Evolutionary conservation across 768 basidiomycete species (phyloP), one percentile per base, ranked within the genome.

Genomic region (Nevesoporus exiguus): DNA sequence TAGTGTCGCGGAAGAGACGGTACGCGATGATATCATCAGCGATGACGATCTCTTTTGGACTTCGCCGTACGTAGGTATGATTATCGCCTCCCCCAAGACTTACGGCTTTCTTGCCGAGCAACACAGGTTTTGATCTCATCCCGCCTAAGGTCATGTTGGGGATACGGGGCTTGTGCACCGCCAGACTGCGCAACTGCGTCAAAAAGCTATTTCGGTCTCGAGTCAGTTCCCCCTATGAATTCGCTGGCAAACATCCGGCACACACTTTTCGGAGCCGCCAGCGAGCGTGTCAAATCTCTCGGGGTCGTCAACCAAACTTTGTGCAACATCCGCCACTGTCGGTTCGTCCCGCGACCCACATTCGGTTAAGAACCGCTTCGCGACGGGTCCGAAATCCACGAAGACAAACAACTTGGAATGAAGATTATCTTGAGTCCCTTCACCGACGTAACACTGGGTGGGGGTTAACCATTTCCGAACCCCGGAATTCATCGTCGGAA

Each of bases 361-460:
- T 5, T 44, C 43, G 1, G 21, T 30, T 29, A 52, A 19, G 19
- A 52, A 52, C 15, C 29, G 19, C 13, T 52, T 52, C 3, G 51
- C 51, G 21, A 14, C 22, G 7, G 43, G 13, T 2, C 51, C 51
- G 7, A 52, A 52, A 47, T 46, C 17, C 7, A 52, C 51, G 30
- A 52, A 52, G 21, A 31, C 51, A 13, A 52, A 52, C 29, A 52
- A 19, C 37, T 40, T 47, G 11, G 51, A 40, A 11, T 52, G 11
- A 14, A 52, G 40, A 4, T 24, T 11, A 22, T 24, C 51, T 40
- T 40, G 21, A 0, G 15, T 24, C 5, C 14, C 34, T 5, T 40
- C 45, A 17, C 45, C 37, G 21, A 46, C 15, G 29, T 40, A 52
- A 47, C 51, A 52, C 22, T 47, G 36, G 7, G 21, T 40, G 7